These are phyloP conservation scores for Astrothelium subdiscretum DNA, from an alignment of 495 filamentous ascomycete genomes.

Conservation along the genomic window DNA sequence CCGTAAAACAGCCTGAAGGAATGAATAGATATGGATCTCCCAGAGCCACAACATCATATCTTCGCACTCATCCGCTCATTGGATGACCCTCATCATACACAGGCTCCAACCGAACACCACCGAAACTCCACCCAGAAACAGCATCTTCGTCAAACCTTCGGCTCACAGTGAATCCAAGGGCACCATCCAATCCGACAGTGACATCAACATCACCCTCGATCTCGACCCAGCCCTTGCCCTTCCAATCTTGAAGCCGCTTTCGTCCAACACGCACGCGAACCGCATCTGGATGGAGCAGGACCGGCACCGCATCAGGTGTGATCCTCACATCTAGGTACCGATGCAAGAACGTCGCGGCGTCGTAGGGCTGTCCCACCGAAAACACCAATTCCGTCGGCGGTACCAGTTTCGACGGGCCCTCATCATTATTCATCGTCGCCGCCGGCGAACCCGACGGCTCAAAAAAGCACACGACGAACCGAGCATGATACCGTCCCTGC, in stretches of 20 bases:
- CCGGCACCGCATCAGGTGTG: conserved; percentile 21
- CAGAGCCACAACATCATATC: not conserved
- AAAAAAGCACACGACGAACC: conserved; percentile 21
- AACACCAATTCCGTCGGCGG: conserved; percentile 19
- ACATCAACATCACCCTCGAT: conserved; percentile 23
- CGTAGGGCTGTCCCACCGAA: conserved; percentile 20
- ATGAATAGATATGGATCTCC: too few species aligned
- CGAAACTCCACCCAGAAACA: conserved; percentile 23
- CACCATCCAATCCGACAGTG: conserved; percentile 22
- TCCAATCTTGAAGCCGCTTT: conserved; percentile 10
- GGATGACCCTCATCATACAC: conserved; percentile 8
- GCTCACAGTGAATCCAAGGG: conserved; percentile 19
- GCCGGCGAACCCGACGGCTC: not conserved
- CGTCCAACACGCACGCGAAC: conserved; percentile 19
- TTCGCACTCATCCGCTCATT: not conserved
- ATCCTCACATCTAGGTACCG: conserved; percentile 21
- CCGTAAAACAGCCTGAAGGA: too few species aligned
- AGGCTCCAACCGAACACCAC: conserved; percentile 22
- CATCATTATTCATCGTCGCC: conserved; percentile 3
- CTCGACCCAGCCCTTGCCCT: conserved; percentile 22
- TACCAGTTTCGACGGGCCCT: conserved; percentile 5
- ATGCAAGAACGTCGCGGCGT: conserved; percentile 14
- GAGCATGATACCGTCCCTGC: conserved; percentile 20
- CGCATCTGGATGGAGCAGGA: conserved; percentile 22
- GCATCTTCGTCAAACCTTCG: conserved; percentile 17